Base-by-base conservation (phyloP, 352 stramenopile species). In the Phytophthora ohioensis region DNA sequence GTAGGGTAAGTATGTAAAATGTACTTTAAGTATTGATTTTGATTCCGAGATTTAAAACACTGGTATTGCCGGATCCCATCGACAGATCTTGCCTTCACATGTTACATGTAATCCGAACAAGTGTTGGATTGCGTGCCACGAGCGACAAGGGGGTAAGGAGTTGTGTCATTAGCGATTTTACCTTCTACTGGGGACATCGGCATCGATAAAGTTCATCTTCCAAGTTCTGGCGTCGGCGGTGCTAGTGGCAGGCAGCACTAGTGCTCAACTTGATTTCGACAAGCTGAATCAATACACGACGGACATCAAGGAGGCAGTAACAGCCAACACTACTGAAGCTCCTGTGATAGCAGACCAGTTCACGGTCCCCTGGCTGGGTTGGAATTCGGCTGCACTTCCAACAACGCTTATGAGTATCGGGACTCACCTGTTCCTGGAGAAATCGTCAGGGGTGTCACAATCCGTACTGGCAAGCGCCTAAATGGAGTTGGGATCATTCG, bases 251-350 rank as follows among this genome's bases (percentile, higher is more conserved):
- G 21, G 41, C 13, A 31, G 43, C 43, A 31, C 43, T 15, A 32
- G 43, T 11, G 43, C 43, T 34, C 17, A 49, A 49, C 17, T 34
- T 15, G 17, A 49, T 49, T 49, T 49, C 43, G 43, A 49, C 43
- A 49, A 49, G 15, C 8, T 32, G 43, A 39, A 39, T 12, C 7
- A 39, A 39, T 39, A 12, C 35, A n/a, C n/a, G 13, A 48, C n/a
- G 15, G 42, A 48, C 17, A 15, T 21, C 43, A 49, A 31, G 8
- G 8, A 11, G 15, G 15, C 5, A 8, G 5, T 46, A 15, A 46
- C 41, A 27, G 13, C 41, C 13, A 46, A 11, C 21, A 7, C 15
- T 17, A 49, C 17, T 32, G 17, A 27, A 8, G 2, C 17, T 31
- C 43, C 43, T 49, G 17, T 10, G 27, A 49, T 11, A 12, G 43